Evolutionary conservation across 352 stramenopile genomes (phyloP).

Genomic region (Pythium rishiriense): DNA sequence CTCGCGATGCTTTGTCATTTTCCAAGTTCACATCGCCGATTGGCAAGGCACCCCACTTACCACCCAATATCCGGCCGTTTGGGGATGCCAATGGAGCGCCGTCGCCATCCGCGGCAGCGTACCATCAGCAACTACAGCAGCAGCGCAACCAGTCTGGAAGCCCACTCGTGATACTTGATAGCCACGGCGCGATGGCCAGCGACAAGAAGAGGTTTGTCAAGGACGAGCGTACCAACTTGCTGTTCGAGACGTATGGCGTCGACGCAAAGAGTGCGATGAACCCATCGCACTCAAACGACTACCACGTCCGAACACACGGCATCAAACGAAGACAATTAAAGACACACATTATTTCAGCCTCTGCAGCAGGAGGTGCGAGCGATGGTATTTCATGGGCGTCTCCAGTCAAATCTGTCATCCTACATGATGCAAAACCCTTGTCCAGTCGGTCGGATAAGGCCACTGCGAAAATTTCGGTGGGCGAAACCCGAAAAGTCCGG

Average conservation of each 20-base stretch:
- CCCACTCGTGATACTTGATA: conserved; percentile 51
- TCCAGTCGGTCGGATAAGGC: conserved; percentile 36
- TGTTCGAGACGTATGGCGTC: conserved; percentile 74
- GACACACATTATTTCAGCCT: conserved; percentile 46
- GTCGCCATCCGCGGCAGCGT: conserved; percentile 15
- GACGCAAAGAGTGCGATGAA: conserved; percentile 27
- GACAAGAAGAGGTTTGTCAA: conserved; percentile 42
- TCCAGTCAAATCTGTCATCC: conserved; percentile 17
- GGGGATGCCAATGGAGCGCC: neutral
- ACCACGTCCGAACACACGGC: conserved; percentile 27
- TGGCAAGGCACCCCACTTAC: conserved; percentile 39
- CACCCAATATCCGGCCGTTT: conserved; percentile 35
- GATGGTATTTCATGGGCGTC: conserved; percentile 21
- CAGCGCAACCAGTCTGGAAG: conserved; percentile 22
- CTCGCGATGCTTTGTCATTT: conserved; percentile 35
- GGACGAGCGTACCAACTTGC: conserved; percentile 49
- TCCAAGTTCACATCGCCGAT: conserved; percentile 53
- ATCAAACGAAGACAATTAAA: conserved; percentile 63
- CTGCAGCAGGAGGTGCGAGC: conserved; percentile 1
- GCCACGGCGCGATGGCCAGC: conserved; percentile 10
- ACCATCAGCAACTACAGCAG: conserved; percentile 21
- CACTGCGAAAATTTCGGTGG: conserved; percentile 1
- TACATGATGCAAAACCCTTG: conserved; percentile 27
- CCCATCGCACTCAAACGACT: conserved; percentile 1
- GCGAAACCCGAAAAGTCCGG: conserved; percentile 1